Percentiles rank a stretch among this genome's conserved stretches.
phyloP scores from a whole-genome alignment of 176 grass and related monocot species.

The Otatea glauca region DNA sequence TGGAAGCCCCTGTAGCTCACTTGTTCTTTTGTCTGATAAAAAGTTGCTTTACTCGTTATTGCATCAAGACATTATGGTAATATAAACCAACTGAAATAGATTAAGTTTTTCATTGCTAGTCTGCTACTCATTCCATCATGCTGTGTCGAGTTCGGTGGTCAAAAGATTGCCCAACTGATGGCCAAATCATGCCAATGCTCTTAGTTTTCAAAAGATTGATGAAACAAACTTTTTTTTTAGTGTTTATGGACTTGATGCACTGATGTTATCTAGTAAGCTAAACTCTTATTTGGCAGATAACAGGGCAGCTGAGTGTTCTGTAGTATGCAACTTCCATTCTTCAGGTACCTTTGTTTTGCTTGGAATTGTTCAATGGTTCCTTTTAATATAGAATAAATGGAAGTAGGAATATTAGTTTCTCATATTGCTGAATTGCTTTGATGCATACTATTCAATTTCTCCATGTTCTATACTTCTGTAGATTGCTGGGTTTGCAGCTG shows the following conservation, averaged over 20 bases:
- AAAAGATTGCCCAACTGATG: no score
- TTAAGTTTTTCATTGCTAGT: not conserved
- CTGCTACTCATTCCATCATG: not conserved
- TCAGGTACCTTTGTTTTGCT: constrained; percentile 62
- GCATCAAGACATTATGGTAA: not conserved
- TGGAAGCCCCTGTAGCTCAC: not conserved
- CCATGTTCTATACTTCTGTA: constrained; percentile 45
- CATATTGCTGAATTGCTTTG: constrained; percentile 12
- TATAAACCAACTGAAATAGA: constrained; percentile 8
- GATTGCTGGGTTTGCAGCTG: constrained; percentile 90
- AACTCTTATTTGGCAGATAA: constrained; percentile 72
- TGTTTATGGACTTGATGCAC: constrained; percentile 6
- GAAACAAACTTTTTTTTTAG: constrained; percentile 21
- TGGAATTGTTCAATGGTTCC: constrained; percentile 8
- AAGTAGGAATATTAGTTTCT: constrained; percentile 15
- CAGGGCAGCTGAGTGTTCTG: constrained; percentile 78
- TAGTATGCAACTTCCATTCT: constrained; percentile 86
- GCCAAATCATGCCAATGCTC: no score
- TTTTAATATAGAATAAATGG: not conserved
- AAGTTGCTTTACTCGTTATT: constrained; percentile 2
- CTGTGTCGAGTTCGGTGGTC: no score
- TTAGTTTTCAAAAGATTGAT: not conserved
- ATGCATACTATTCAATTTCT: constrained; percentile 31
- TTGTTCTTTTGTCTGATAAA: constrained; percentile 14
- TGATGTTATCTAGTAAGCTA: constrained; percentile 39